A percentile compares a stretch with the other conserved stretches of the same genome.
Evolutionary conservation across 225 moss, liverwort and hornwort species (phyloP).

Genomic region (Physcomitrellopsis africana): DNA sequence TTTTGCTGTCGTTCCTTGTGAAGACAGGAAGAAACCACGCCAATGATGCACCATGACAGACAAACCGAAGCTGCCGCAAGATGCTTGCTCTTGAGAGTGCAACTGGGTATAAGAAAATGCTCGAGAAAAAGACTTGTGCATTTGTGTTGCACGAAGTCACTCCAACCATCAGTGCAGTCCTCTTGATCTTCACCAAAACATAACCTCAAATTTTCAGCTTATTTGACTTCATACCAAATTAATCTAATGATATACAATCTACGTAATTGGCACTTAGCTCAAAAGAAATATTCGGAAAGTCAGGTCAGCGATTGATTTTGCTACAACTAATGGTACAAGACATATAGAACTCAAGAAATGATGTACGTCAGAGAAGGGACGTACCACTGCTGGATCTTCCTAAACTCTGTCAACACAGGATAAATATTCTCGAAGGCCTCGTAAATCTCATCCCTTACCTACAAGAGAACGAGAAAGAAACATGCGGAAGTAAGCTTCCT

Average conservation of each 20-base stretch:
- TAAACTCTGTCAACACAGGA: constrained; percentile 93
- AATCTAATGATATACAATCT: neutral
- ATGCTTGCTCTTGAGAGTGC: constrained; percentile 44
- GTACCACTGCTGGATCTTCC: constrained; percentile 92
- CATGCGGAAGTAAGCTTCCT: neutral
- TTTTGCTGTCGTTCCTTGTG: constrained; percentile 30
- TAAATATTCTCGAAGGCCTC: constrained; percentile 98
- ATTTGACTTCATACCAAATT: no score
- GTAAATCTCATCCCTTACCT: constrained; percentile 98
- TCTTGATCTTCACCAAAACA: constrained; percentile 31
- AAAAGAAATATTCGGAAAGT: neutral
- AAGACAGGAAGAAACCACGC: constrained; percentile 27
- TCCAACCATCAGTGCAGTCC: constrained; percentile 14
- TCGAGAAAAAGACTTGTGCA: neutral
- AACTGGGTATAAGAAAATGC: constrained; percentile 12
- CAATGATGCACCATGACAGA: constrained; percentile 25
- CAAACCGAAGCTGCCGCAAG: constrained; percentile 42
- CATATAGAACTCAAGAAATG: neutral
- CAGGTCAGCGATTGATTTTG: neutral
- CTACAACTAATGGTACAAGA: no score
- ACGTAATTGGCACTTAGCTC: neutral
- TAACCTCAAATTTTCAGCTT: constrained; percentile 1
- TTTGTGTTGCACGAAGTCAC: constrained; percentile 15
- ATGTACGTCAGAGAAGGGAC: constrained; percentile 6
- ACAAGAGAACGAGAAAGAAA: constrained; percentile 24